These are phyloP conservation scores for Laguncularia racemosa DNA, from an alignment of 345 rosid species.

Conservation along the genomic window DNA sequence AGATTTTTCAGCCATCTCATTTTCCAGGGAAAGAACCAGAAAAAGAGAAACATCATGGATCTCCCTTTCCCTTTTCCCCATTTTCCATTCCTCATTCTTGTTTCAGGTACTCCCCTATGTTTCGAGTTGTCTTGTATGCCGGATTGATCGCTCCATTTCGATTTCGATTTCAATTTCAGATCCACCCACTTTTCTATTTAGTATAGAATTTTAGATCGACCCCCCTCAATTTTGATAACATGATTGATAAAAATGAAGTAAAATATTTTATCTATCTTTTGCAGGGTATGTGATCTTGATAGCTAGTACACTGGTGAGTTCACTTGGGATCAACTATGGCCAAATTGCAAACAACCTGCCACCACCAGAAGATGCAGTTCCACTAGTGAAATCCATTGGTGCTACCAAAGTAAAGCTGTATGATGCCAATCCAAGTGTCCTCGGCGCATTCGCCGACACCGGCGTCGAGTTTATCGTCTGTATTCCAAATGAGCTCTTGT, in stretches of 20 bases:
- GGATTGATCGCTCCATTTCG: no score
- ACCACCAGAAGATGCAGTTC: conserved; percentile 56
- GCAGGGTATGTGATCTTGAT: conserved; percentile 5
- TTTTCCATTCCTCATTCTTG: conserved; percentile 13
- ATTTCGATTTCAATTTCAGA: no score
- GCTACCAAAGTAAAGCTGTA: conserved; percentile 78
- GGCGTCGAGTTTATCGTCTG: conserved; percentile 75
- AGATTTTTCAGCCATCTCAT: no score
- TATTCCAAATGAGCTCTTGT: conserved; percentile 60
- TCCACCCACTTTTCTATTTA: no score
- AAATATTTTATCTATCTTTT: not conserved
- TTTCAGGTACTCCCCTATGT: conserved; percentile 28
- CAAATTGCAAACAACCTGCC: conserved; percentile 87
- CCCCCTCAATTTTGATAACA: no score
- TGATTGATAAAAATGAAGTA: no score
- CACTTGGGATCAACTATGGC: conserved; percentile 88
- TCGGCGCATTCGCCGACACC: conserved; percentile 67
- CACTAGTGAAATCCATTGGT: conserved; percentile 78
- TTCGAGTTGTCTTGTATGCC: no score
- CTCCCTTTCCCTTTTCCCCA: not conserved
- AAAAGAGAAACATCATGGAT: not conserved
- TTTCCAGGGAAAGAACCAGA: no score
- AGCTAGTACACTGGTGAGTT: conserved; percentile 25
- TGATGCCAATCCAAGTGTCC: conserved; percentile 74
- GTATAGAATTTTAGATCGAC: no score